phyloP scores from a whole-genome alignment of 345 rosid species.

The Linum trigynum region DNA sequence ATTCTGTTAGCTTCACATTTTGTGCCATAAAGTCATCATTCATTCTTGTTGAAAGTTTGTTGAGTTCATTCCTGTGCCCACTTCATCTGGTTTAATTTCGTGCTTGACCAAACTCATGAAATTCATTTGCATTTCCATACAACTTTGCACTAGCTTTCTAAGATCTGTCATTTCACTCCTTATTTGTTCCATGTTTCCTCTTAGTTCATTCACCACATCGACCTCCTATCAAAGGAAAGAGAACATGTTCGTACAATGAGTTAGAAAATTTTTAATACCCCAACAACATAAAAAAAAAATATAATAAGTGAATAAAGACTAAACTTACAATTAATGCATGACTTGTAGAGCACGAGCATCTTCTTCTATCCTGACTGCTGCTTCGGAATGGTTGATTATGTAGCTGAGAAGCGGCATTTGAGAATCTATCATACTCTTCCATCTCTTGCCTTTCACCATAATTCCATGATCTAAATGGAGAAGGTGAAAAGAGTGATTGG shows the following conservation, averaged over 20 bases:
- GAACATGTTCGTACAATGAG: constrained; percentile 26
- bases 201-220: constrained; percentile 53
- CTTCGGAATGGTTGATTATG: constrained; percentile 20
- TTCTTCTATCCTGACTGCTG: constrained; percentile 21
- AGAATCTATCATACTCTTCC: constrained; percentile 26
- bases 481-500: constrained; percentile 27
- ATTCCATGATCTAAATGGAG: constrained; percentile 33
- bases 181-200: constrained; percentile 62
- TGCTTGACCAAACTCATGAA: constrained; percentile 22
- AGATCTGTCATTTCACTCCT: constrained; percentile 60
- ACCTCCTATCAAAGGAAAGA: constrained; percentile 44
- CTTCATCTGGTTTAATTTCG: too few species aligned
- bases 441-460: constrained; percentile 32
- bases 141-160: constrained; percentile 41
- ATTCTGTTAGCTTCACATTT: too few species aligned
- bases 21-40: too few species aligned
- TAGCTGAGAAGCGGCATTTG: constrained; percentile 21
- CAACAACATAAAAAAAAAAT: constrained; percentile 7
- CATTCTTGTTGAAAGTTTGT: too few species aligned
- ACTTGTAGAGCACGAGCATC: constrained; percentile 18
- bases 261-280: constrained; percentile 19
- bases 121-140: constrained; percentile 54
- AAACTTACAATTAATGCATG: constrained; percentile 45
- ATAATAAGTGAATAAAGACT: not conserved
- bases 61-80: too few species aligned